Evolutionary conservation across 2,329 filamentous ascomycete species (phyloP).

Genomic region (Ascochyta lentis): DNA sequence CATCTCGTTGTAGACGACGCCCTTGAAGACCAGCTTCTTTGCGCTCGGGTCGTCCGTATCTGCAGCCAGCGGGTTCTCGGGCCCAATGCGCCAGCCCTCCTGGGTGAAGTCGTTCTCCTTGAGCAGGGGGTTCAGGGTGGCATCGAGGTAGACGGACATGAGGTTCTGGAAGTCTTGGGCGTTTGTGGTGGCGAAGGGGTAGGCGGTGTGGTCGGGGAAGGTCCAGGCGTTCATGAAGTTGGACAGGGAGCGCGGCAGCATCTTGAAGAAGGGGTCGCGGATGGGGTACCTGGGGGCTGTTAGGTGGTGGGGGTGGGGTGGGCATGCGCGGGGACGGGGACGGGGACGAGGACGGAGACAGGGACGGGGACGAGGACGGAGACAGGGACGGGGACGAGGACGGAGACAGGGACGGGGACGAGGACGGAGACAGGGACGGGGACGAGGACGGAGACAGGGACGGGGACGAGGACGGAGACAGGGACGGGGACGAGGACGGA

Average conservation of each 20-base stretch:
- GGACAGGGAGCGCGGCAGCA: conserved; percentile 96
- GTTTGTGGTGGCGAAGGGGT: conserved; percentile 97
- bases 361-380: too few relatives aligned
- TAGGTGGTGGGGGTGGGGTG: conserved; percentile 1
- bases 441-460: too few relatives aligned
- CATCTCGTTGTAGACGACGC: conserved; percentile 99
- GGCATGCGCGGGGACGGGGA: too few relatives aligned
- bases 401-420: too few relatives aligned
- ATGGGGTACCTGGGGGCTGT: conserved; percentile 77
- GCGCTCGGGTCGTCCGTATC: conserved; percentile 57
- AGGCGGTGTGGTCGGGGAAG: conserved; percentile 93
- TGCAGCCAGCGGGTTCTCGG: conserved; percentile 75
- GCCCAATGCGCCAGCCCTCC: conserved; percentile 95
- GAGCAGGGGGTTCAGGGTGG: conserved; percentile 86
- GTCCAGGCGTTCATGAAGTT: conserved; percentile 99
- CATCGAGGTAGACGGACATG: conserved; percentile 95
- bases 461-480: too few relatives aligned
- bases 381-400: too few relatives aligned
- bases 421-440: too few relatives aligned
- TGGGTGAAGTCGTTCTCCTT: conserved; percentile 93
- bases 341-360: too few relatives aligned
- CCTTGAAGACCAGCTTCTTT: conserved; percentile 87
- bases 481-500: too few relatives aligned
- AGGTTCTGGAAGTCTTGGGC: conserved; percentile 93
- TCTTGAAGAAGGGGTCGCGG: conserved; percentile 99